These are phyloP conservation scores for Populus davidiana DNA, from an alignment of 345 rosid genomes.

Conservation along the genomic window DNA sequence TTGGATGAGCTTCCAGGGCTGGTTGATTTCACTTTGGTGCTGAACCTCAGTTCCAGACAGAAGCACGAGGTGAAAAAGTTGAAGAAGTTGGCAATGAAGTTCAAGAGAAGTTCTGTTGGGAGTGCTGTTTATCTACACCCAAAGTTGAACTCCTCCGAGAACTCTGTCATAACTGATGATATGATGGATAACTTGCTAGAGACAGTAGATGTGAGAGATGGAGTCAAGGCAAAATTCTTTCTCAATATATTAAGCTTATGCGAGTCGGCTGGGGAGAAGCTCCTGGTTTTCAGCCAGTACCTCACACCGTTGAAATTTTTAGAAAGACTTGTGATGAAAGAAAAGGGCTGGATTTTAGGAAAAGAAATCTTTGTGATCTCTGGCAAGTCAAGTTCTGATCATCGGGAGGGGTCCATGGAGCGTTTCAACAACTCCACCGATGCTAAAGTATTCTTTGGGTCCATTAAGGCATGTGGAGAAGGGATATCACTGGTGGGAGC, in stretches of 20 bases:
- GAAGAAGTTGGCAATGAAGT: constrained; percentile 42
- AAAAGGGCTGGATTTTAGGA: constrained; percentile 59
- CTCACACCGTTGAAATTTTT: constrained; percentile 64
- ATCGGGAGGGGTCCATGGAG: constrained; percentile 77
- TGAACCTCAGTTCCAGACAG: constrained; percentile 62
- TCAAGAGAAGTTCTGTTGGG: constrained; percentile 62
- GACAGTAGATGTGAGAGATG: constrained; percentile 53
- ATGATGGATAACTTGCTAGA: constrained; percentile 58
- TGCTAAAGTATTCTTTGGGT: constrained; percentile 82
- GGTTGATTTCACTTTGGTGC: constrained; percentile 67
- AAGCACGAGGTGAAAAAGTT: constrained; percentile 46
- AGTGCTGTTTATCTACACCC: constrained; percentile 75
- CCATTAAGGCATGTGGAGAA: constrained; percentile 91
- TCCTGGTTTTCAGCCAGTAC: constrained; percentile 85
- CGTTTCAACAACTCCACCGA: constrained; percentile 65
- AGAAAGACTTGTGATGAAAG: constrained; percentile 48
- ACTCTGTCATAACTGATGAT: constrained; percentile 30
- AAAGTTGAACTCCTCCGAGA: constrained; percentile 40
- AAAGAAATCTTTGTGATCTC: constrained; percentile 69
- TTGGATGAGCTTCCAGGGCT: constrained; percentile 83
- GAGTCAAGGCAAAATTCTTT: constrained; percentile 77
- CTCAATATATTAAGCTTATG: constrained; percentile 62
- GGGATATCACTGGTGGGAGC: constrained; percentile 96
- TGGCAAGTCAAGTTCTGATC: constrained; percentile 66
- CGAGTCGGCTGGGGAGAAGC: constrained; percentile 60